Base-by-base conservation (phyloP, 208 protist species). In the Leishmania lainsoni region DNA sequence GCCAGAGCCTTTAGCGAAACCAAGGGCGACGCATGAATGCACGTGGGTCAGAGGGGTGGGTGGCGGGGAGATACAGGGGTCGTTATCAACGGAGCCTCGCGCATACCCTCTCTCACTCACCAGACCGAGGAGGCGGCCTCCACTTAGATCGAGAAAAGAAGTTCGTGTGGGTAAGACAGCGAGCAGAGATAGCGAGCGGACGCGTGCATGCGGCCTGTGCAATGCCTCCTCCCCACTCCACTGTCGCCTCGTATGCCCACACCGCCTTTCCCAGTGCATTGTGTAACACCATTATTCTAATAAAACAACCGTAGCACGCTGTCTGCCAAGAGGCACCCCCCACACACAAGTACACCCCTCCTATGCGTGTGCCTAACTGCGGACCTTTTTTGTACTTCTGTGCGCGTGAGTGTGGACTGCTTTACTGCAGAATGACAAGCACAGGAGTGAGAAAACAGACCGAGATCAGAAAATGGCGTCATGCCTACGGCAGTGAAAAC, bases 81-180 rank as follows among this genome's bases (percentile, higher is more conserved):
- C 69, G n/a, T 71, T 10, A 42, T 71, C 66, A 17, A 71, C 66
- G 39, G 29, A 35, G 20, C 48, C 22, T 73, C 16, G 45, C 48
- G 1, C 26, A 32, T 45, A 51, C 26, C 39, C 10, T 71, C 39
- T 49, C 20, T 42, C 17, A 26, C 42, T 32, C 35, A 32, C 42
- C 1, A 48, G 20, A n/a, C 2, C 35, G 66, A 49, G 17, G 66
- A 42, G 35, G 12, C 17, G 51, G 66, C 26, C 42, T 49, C 39
- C 66, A 49, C 42, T 45, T 20, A 68, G 42, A 14, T 16, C 22
- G 61, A 71, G 61, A 79, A 79, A 70, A 78, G 20, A 79, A 59
- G 66, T 29, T 6, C 51, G 39, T 14, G 14, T 3, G 10, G n/a
- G 69, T 26, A 5, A 17, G 39, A 48, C 26, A 45, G 14, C 22